Evolutionary conservation across 1,284 basidiomycete genomes (phyloP).

Genomic region (Sporisorium exsertum): DNA sequence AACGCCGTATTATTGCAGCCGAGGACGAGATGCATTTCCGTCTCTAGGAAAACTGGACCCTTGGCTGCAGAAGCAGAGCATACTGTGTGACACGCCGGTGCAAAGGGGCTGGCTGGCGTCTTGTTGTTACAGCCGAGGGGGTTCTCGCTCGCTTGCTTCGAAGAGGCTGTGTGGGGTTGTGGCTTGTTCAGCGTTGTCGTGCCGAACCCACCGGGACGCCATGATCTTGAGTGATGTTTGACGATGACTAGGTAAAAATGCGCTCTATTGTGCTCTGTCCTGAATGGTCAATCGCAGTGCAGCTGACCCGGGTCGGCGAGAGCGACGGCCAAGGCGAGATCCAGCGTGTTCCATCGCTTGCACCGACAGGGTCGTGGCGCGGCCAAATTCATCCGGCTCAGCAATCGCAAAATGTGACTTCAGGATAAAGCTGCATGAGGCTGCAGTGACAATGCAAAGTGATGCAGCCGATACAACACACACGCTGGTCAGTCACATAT

Average conservation of each 20-base stretch:
- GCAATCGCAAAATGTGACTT: slow-evolving; percentile 2
- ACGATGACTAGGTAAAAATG: too few species aligned
- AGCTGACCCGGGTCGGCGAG: too few species aligned
- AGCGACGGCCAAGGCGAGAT: not conserved
- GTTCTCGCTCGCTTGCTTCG: too few species aligned
- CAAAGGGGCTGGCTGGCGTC: not conserved
- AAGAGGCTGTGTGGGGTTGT: too few species aligned
- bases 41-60: not conserved
- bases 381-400: not conserved
- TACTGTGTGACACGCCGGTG: not conserved
- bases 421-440: slow-evolving; percentile 8
- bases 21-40: not conserved
- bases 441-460: slow-evolving; percentile 18
- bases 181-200: too few species aligned
- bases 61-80: not conserved
- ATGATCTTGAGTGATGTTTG: too few species aligned
- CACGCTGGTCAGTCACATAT: slow-evolving; percentile 2
- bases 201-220: too few species aligned
- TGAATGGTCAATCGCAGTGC: too few species aligned
- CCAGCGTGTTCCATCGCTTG: not conserved
- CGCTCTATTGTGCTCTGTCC: too few species aligned
- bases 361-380: not conserved
- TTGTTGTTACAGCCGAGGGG: not conserved
- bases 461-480: slow-evolving; percentile 20
- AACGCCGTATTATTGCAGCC: not conserved